Base-by-base conservation (phyloP, 1,284 basidiomycete genomes). In the Ganoderma lucidum region DNA sequence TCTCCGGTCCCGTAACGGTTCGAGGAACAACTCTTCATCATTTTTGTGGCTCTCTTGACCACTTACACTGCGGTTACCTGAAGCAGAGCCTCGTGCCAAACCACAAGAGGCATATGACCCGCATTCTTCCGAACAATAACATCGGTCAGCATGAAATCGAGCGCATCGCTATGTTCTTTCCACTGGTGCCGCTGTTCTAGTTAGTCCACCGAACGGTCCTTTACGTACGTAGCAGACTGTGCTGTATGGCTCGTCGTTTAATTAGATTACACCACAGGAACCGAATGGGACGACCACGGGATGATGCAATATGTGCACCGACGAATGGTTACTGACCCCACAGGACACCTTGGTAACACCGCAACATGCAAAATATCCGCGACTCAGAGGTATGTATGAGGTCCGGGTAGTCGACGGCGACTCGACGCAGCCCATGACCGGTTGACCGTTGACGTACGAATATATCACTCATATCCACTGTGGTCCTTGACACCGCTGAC, bases 201-300 rank as follows among this genome's bases (percentile, higher is more conserved):
- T 6, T 10, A n/a, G 45, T 8, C 45, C 19, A 48, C 45, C 45
- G 45, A 48, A n/a, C 39, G 6, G 39, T 6, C 48, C 48, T 28
- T 28, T 28, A 51, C 23, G 48, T 28, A 28, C 3, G 28, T 53
- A 14, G 12, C 48, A 48, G n/a, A 23, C 19, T n/a, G 19, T 17
- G 19, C 19, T n/a, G 19, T n/a, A 53, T 53, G 48, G 48, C 23
- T n/a, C 23, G 14, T 53, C 48, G 48, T 23, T 28, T 53, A 53
- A 12, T 28, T 53, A 53, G 23, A 53, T 53, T 53, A 28, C 48
- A 53, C 48, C 48, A 53, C 48, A 53, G 48, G 48, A 53, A 53
- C 48, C n/a, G 23, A n/a, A 10, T 12, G 9, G 9, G 39, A 41
- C 9, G 2, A 9, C 9, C 39, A 41, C 17, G 42, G 17, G 42